phyloP scores from a whole-genome alignment of 2,329 filamentous ascomycete genomes.

The Sclerotinia sclerotiorum region DNA sequence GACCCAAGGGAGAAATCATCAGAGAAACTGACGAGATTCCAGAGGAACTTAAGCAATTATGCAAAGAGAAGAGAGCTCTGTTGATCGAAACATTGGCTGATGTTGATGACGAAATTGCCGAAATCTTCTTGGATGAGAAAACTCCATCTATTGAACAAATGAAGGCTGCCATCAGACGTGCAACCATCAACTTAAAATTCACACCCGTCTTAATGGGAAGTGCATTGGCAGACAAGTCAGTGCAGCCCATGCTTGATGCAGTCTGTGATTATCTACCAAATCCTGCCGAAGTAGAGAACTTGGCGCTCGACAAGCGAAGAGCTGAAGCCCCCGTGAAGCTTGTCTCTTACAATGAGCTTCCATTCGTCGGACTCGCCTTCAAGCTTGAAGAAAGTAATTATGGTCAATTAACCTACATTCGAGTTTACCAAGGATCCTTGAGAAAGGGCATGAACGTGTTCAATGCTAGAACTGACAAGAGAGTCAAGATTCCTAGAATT shows the following conservation, averaged over 20 bases:
- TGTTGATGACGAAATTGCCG: slow-evolving; percentile 96
- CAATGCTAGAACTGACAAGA: slow-evolving; percentile 93
- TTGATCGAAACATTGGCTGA: slow-evolving; percentile 95
- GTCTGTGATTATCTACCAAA: slow-evolving; percentile 96
- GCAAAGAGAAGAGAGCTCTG: slow-evolving; percentile 76
- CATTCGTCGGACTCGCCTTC: slow-evolving; percentile 94
- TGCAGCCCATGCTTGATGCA: slow-evolving; percentile 95
- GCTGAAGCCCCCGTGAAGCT: slow-evolving; percentile 80
- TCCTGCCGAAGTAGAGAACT: slow-evolving; percentile 83
- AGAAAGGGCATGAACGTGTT: slow-evolving; percentile 87
- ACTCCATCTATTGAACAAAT: slow-evolving; percentile 79
- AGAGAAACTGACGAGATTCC: slow-evolving; percentile 78
- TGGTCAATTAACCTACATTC: slow-evolving; percentile 96
- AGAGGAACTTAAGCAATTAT: slow-evolving; percentile 71
- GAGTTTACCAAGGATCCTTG: slow-evolving; percentile 92
- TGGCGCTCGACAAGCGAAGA: slow-evolving; percentile 80
- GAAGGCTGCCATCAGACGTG: slow-evolving; percentile 85
- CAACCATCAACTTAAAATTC: slow-evolving; percentile 88
- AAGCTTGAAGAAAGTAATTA: slow-evolving; percentile 99
- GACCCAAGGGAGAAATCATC: slow-evolving; percentile 74
- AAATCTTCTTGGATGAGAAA: slow-evolving; percentile 86
- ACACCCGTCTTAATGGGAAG: slow-evolving; percentile 96
- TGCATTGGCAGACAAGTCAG: slow-evolving; percentile 87
- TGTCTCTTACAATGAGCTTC: slow-evolving; percentile 87
- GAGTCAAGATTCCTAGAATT: slow-evolving; percentile 93